Evolutionary conservation across 805 yeast genomes (phyloP).

Genomic region (Scheffersomyces lignosus): DNA sequence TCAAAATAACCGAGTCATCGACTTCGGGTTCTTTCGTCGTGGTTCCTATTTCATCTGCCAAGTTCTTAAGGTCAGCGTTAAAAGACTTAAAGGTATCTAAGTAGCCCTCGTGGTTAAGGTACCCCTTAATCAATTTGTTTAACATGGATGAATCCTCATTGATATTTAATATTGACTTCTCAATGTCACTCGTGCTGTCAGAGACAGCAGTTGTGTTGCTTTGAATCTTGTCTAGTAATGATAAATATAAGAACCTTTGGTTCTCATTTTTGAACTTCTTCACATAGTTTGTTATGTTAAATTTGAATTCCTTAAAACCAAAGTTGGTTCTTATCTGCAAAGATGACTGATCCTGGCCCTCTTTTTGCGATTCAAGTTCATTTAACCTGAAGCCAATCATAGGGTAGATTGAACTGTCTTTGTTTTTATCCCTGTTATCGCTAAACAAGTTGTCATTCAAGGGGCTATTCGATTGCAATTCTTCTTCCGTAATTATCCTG

Average conservation of each 20-base stretch:
- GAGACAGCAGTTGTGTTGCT: slow-evolving; percentile 6
- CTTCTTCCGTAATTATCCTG: slow-evolving; percentile 23
- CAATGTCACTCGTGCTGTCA: slow-evolving; percentile 3
- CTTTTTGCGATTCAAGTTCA: slow-evolving; percentile 12
- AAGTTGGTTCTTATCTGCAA: slow-evolving; percentile 49
- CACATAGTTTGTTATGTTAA: slow-evolving; percentile 59
- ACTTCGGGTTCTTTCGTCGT: slow-evolving; percentile 1
- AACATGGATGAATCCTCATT: slow-evolving; percentile 28
- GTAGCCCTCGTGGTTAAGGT: slow-evolving; percentile 40
- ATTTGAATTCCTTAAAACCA: slow-evolving; percentile 56
- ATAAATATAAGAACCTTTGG: slow-evolving; percentile 17
- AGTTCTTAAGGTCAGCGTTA: slow-evolving; percentile 26
- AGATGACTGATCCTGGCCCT: not conserved
- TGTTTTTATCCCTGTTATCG: slow-evolving; percentile 21
- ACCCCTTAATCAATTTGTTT: slow-evolving; percentile 36
- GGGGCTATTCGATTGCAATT: slow-evolving; percentile 19
- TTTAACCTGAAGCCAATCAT: slow-evolving; percentile 33
- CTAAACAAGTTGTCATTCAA: slow-evolving; percentile 8
- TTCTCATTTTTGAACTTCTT: slow-evolving; percentile 40
- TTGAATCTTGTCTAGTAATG: slow-evolving; percentile 20
- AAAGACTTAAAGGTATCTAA: slow-evolving; percentile 36
- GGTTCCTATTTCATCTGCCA: slow-evolving; percentile 14
- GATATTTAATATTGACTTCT: slow-evolving; percentile 6
- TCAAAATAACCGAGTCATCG: slow-evolving; percentile 4
- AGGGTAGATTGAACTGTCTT: slow-evolving; percentile 29